Conservation (phyloP, 2,329 filamentous ascomycete species). For the Colletotrichum euphorbiae region DNA sequence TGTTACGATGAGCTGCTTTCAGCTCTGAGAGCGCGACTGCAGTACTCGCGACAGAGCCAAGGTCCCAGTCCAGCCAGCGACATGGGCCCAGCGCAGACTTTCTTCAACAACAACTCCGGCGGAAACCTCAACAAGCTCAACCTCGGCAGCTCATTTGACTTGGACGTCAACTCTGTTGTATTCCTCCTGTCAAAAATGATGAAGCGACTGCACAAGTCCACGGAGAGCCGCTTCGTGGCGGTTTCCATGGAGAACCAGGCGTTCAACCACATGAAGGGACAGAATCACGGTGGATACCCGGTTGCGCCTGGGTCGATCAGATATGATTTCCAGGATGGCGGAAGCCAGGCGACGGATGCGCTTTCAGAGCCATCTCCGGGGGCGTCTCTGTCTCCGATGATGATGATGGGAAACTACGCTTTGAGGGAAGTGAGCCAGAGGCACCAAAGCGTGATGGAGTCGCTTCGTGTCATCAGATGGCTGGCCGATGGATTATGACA, state of each 20-base stretch:
- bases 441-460: constrained; percentile 33
- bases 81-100: constrained; percentile 20
- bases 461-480: constrained; percentile 35
- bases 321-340: constrained; percentile 32
- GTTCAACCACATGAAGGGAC: not conserved
- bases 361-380: constrained; percentile 10
- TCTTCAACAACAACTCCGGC: constrained; percentile 5
- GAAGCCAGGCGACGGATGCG: constrained; percentile 20
- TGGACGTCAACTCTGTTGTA: constrained; percentile 33
- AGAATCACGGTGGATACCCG: not conserved
- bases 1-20: constrained; percentile 27
- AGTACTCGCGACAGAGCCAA: constrained; percentile 30
- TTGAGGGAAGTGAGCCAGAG: constrained; percentile 24
- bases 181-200: constrained; percentile 32
- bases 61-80: constrained; percentile 27
- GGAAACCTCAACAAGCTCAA: constrained; percentile 18
- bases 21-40: constrained; percentile 16
- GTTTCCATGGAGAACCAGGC: not conserved
- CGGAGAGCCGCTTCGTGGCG: constrained; percentile 16
- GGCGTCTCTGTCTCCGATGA: constrained; percentile 14
- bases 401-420: constrained; percentile 22
- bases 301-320: not conserved
- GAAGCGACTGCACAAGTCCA: constrained; percentile 33
- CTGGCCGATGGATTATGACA: constrained; percentile 36
- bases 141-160: constrained; percentile 26